Conservation (phyloP, 1,139 yeast species). For the Suhomyces yuchorum region DNA sequence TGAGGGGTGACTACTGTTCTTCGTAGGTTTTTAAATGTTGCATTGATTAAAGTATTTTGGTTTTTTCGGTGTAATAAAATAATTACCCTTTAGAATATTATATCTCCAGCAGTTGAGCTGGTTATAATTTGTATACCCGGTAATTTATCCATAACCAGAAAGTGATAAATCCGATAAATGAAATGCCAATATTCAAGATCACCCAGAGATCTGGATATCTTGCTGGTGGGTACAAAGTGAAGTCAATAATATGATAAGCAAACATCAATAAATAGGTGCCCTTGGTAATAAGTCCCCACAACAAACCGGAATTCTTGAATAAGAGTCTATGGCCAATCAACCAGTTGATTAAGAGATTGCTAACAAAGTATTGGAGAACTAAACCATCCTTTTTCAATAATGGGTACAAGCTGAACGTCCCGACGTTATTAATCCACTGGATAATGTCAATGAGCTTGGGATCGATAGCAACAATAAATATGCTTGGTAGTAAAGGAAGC, state of each 20-base stretch:
- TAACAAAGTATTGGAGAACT: constrained; percentile 66
- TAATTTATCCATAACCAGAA: constrained; percentile 73
- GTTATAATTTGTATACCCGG: constrained; percentile 13
- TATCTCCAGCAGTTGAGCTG: not conserved
- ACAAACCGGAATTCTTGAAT: constrained; percentile 30
- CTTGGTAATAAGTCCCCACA: constrained; percentile 60
- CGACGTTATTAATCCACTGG: constrained; percentile 85
- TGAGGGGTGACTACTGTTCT: too few relatives aligned
- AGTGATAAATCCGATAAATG: constrained; percentile 72
- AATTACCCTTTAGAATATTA: too few relatives aligned
- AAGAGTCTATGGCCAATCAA: constrained; percentile 58
- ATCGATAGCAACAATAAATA: constrained; percentile 62
- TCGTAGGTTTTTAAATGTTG: too few relatives aligned
- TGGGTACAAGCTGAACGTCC: constrained; percentile 87
- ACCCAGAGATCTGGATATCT: constrained; percentile 86
- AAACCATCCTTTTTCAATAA: constrained; percentile 76
- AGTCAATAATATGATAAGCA: constrained; percentile 58
- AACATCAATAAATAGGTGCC: constrained; percentile 60
- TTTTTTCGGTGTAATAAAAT: too few relatives aligned
- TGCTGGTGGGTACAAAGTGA: constrained; percentile 52
- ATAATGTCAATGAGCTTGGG: constrained; percentile 67
- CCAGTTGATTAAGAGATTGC: constrained; percentile 77
- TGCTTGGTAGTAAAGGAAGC: constrained; percentile 83
- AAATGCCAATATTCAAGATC: constrained; percentile 67
- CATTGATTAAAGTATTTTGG: too few relatives aligned